Conservation (phyloP, 2,329 filamentous ascomycete genomes). For the Graphilbum fragrans region DNA sequence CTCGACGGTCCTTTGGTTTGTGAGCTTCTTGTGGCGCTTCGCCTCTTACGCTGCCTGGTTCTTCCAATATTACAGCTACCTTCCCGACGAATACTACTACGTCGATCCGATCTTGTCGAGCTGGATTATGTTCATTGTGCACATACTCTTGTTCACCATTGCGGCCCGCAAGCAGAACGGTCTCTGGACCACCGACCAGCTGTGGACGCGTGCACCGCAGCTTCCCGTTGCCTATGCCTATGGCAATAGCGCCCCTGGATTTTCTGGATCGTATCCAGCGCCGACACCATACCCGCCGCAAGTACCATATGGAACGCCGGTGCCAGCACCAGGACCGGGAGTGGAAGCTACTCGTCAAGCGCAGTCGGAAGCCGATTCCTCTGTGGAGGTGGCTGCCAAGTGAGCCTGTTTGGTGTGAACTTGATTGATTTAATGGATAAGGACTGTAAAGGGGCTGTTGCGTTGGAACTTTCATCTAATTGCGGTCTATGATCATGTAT, state of each 20-base stretch:
- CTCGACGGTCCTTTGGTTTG: slow-evolving; percentile 18
- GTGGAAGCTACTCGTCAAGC: too few relatives aligned
- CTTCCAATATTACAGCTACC: not conserved
- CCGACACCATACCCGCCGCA: too few relatives aligned
- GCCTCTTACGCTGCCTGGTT: slow-evolving; percentile 6
- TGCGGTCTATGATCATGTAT: too few relatives aligned
- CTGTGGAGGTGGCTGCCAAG: too few relatives aligned
- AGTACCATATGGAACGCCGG: too few relatives aligned
- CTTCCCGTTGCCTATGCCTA: too few relatives aligned
- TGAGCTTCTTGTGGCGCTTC: slow-evolving; percentile 12
- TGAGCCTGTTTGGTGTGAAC: too few relatives aligned
- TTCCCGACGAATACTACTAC: not conserved
- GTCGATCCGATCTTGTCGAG: slow-evolving; percentile 10
- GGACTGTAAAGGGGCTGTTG: too few relatives aligned
- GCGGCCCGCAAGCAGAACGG: slow-evolving; percentile 12
- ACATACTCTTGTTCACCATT: slow-evolving; percentile 14
- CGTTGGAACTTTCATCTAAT: too few relatives aligned
- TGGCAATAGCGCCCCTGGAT: not conserved
- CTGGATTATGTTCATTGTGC: slow-evolving; percentile 10
- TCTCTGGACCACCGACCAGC: slow-evolving; percentile 14
- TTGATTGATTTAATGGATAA: too few relatives aligned
- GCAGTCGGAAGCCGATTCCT: too few relatives aligned
- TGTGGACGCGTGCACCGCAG: slow-evolving; percentile 6
- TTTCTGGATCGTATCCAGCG: not conserved
- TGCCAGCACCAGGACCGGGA: too few relatives aligned